Evolutionary conservation across 208 protist species (phyloP), one percentile per base, ranked within the genome.

Genomic region (Leishmania guyanensis): DNA sequence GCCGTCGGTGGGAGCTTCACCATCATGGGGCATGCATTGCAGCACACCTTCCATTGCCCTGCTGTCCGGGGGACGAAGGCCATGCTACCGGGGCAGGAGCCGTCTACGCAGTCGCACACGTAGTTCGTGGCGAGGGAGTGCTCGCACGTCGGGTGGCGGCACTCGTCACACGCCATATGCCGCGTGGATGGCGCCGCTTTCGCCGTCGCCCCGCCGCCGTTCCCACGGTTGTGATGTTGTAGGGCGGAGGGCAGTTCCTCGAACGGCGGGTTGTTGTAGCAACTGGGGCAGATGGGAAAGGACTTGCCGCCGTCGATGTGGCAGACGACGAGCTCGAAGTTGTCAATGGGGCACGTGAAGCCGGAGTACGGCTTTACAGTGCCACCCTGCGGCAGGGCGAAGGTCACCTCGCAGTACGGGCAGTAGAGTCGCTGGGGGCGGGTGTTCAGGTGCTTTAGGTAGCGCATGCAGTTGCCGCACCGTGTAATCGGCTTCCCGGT

Each of bases 241-340:
- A 51, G 54, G 70, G 68, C 77, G 53, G 78, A 46, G 50, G 62
- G 78, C 29, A 86, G 60, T 29, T 97, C 92, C 74, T 98, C 95
- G 80, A 99, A 97, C 0, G 96, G 95, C 12, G 98, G 98, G 77
- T 98, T 95, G 85, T 99, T 99, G 89, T 98, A 99, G 87, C 98
- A 99, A 68, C 97, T 91, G 5, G 98, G 98, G 79, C 98, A 99
- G 29, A 99, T 89, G 5, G 95, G 91, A 56, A 96, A 89, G 33
- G 93, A 97, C 86, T 97, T 97, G 68, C 96, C 93, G 43, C 93
- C 93, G 64, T 97, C 91, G 50, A 97, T 91, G 75, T 96, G 92
- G 80, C 89, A 98, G 46, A 99, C 85, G 22, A 98, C 91, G 1
- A 99, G 89, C 83, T 98, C 96, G 86, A 98, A 99, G 81, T 97